phyloP scores from a whole-genome alignment of 2,329 filamentous ascomycete genomes.

The Lecanosticta acicola region DNA sequence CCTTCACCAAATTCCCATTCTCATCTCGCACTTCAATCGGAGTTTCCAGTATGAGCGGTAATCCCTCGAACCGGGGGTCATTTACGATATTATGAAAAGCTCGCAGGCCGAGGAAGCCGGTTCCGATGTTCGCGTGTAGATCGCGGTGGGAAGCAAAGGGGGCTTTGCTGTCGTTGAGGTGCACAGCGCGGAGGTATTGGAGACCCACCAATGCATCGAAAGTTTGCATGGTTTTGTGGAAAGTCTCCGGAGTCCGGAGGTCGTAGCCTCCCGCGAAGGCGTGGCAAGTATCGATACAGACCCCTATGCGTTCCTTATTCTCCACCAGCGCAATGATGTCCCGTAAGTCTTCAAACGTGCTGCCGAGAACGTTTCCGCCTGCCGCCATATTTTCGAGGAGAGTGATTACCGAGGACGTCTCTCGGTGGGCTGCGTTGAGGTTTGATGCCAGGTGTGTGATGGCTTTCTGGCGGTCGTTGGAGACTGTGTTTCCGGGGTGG shows the following conservation, averaged over 20 bases:
- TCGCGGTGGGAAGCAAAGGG: conserved; percentile 77
- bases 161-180: conserved; percentile 94
- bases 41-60: conserved; percentile 96
- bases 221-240: conserved; percentile 64
- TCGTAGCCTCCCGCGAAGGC: conserved; percentile 94
- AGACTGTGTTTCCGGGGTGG: conserved; percentile 76
- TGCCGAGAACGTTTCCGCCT: conserved; percentile 79
- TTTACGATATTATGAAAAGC: conserved; percentile 93
- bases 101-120: conserved; percentile 82
- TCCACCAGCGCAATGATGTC: conserved; percentile 76
- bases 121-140: conserved; percentile 92
- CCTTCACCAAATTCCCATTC: conserved; percentile 51
- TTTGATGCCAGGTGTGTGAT: conserved; percentile 73
- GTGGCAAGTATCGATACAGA: conserved; percentile 96
- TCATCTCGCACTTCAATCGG: conserved; percentile 69
- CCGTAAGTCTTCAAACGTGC: conserved; percentile 75
- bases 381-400: conserved; percentile 96
- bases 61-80: conserved; percentile 62
- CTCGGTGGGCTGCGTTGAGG: conserved; percentile 74
- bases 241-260: conserved; percentile 67
- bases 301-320: conserved; percentile 77
- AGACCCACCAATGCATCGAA: conserved; percentile 76
- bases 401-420: conserved; percentile 67
- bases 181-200: conserved; percentile 75
- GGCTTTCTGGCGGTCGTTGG: conserved; percentile 58